Evolutionary conservation across 495 filamentous ascomycete genomes (phyloP).

Genomic region (Penicillium steckii): DNA sequence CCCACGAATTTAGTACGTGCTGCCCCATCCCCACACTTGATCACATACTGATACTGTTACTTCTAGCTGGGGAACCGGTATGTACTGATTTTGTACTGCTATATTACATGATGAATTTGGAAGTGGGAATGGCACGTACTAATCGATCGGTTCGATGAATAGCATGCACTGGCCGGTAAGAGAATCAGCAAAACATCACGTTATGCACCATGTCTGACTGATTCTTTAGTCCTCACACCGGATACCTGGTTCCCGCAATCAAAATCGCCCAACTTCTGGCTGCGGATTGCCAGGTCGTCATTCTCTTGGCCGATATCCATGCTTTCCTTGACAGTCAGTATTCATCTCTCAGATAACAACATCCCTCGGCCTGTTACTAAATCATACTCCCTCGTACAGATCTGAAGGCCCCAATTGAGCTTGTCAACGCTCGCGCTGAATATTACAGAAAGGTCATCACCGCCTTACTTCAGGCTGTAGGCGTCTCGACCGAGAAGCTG

Average conservation of each 20-base stretch:
- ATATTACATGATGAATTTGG: neutral
- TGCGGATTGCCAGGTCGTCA: slow-evolving; percentile 77
- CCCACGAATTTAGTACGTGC: slow-evolving; percentile 80
- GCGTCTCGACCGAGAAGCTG: slow-evolving; percentile 73
- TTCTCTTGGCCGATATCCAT: slow-evolving; percentile 76
- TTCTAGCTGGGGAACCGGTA: neutral
- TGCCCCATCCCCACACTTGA: slow-evolving; percentile 25
- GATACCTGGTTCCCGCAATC: slow-evolving; percentile 64
- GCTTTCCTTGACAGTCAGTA: slow-evolving; percentile 29
- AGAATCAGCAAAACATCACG: neutral
- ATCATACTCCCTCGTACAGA: too few relatives aligned
- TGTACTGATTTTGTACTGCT: too few relatives aligned
- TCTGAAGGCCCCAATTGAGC: slow-evolving; percentile 80
- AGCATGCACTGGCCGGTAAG: neutral
- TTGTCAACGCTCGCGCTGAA: slow-evolving; percentile 74
- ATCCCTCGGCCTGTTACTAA: too few relatives aligned
- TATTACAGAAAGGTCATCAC: slow-evolving; percentile 71
- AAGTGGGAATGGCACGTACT: neutral
- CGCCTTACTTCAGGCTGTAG: slow-evolving; percentile 64
- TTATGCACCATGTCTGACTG: neutral
- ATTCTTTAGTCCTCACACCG: slow-evolving; percentile 71
- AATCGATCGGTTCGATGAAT: neutral
- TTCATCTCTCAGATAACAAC: slow-evolving; percentile 6
- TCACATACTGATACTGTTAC: neutral
- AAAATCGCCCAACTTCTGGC: slow-evolving; percentile 62